Evolutionary conservation across 495 filamentous ascomycete genomes (phyloP), one percentile per base, ranked within the genome.

Genomic region (Neurospora sp.): DNA sequence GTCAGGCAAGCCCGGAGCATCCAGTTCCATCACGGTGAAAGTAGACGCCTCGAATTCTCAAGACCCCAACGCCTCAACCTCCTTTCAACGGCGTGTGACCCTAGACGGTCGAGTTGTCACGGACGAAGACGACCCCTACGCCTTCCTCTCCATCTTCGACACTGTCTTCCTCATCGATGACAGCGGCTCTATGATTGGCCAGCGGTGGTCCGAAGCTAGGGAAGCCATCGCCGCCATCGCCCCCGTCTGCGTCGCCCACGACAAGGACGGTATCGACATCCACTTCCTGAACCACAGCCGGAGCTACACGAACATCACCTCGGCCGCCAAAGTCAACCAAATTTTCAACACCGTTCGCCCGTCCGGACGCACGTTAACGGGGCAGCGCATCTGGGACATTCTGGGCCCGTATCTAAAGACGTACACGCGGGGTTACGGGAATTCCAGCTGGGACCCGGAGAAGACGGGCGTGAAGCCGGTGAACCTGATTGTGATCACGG

Each of bases 161-260:
- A 98, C 94, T 39, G 81, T 95, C 71, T 96, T 99, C 83, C 83
- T 99, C 0, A 93, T 99, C 79, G 96, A 99, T 79, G 96, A 99
- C 86, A 93, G 90, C 68, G 88, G 90, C 39, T 93, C 90, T 79
- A 99, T 99, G 96, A 84, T 85, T n/a, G 93, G 90, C 71, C 74
- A 80, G 14, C 87, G 86, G 59, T 99, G 96, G 96, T 80, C 82
- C 22, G 93, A 97, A 81, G 92, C 92, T 39, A 83, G 86, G 44
- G 81, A 84, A 9, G 94, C 92, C 40, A 87, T 99, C 10, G 83
- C 88, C 22, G 85, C 88, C 71, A 94, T 99, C 81, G 87, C 95
- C 0, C 93, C 92, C 0, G 91, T 98, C 78, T 97, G 94, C 83
- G 92, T 93, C 1, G 81, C 85, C 45, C 90, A 93, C 83, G 94